phyloP scores from a whole-genome alignment of 441 rosid genomes.

The Adansonia rubrostipa region DNA sequence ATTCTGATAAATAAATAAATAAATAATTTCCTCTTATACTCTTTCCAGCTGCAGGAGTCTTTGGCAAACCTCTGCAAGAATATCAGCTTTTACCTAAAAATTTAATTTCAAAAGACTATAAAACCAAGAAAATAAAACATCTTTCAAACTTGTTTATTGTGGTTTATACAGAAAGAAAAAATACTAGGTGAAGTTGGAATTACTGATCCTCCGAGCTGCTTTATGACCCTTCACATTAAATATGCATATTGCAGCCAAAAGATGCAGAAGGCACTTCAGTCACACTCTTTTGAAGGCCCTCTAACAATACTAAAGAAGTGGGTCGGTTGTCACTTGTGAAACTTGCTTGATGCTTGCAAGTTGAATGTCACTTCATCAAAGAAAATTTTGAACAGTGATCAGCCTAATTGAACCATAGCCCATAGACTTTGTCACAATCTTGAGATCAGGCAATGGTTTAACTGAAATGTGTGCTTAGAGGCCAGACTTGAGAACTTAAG shows the following conservation, averaged over 20 bases:
- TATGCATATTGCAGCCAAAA: not conserved
- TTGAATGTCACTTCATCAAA: not conserved
- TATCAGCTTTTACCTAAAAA: not conserved
- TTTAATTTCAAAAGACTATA: not conserved
- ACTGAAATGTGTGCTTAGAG: too few relatives aligned
- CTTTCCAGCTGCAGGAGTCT: not conserved
- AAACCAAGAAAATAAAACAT: not conserved
- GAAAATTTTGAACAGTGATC: not conserved
- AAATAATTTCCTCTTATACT: not conserved
- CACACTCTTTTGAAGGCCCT: not conserved
- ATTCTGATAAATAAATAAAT: not conserved
- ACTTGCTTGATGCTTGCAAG: not conserved
- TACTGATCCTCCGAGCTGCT: too few relatives aligned
- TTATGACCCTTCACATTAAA: not conserved
- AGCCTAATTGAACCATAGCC: not conserved
- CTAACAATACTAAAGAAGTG: not conserved
- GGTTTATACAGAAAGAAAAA: not conserved
- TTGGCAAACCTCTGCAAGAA: not conserved
- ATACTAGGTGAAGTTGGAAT: too few relatives aligned
- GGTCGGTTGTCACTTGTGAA: not conserved
- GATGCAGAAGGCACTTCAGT: not conserved
- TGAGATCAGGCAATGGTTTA: not conserved
- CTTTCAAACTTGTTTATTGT: not conserved
- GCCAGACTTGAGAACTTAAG: not conserved
- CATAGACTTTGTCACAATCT: not conserved